Evolutionary conservation across 2,329 filamentous ascomycete genomes (phyloP), one percentile per base, ranked within the genome.

Genomic region (Fonsecaea pedrosoi): DNA sequence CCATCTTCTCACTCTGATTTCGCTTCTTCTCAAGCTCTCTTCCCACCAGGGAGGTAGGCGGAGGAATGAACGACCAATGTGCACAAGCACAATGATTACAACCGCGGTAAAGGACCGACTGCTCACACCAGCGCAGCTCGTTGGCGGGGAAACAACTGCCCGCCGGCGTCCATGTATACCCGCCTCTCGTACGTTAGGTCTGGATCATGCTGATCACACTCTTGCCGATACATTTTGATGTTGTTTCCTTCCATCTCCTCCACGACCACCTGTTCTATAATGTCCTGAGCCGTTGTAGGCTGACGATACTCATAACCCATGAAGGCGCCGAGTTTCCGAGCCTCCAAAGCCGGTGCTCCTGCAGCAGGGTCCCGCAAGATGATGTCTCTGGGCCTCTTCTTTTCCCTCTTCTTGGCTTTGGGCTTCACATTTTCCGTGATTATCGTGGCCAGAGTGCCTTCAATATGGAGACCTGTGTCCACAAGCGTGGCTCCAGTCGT

Each of bases 261-360:
- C 8, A 38, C 58, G 10, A 65, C 32, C 6, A 65, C 50, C 38
- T 68, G 60, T 15, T 66, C 66, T 8, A 70, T 37, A 62, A 70
- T 64, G 8, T 70, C 65, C 30, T 64, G 48, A 13, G 64, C 60
- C 56, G 54, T 62, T 2, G 45, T 25, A 18, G 68, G 66, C 21
- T 68, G 63, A n/a, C 88, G 86, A 83, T 95, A 98, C 1, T 91
- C 92, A 76, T 99, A 99, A 0, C 94, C 94, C 68, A 96, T 79
- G 78, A 98, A 98, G 0, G 92, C 93, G 32, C 87, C 90, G 76
- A 85, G 86, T 79, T 94, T 96, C 66, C 95, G 86, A 70, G 95
- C 85, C 71, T 92, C 88, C 77, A 98, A 81, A n/a, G 90, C 92
- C 15, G 84, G 82, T 48, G 83, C 84, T 48, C 87, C 89, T 6